Base-by-base conservation (phyloP, 176 grass and related monocot genomes). In the Guadua angustifolia region DNA sequence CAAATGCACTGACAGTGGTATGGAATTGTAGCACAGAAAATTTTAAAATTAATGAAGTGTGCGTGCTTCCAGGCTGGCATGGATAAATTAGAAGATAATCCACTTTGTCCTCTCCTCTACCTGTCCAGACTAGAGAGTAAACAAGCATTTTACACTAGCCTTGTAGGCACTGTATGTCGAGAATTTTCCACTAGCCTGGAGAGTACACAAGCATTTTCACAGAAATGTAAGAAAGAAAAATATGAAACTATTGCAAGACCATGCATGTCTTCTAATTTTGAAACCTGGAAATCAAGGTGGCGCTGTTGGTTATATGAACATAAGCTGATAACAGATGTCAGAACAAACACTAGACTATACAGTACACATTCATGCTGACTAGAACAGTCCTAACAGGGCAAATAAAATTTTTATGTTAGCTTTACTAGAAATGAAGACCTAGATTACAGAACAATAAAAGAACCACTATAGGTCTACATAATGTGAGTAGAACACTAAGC, bases 271-370 rank as follows among this genome's bases (percentile, higher is more conserved):
- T 25, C 43, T 66, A 43, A 46, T 74, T 10, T 24, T 58, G 18
- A 74, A 16, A 25, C 56, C 26, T 39, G 51, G 59, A 43, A 84
- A 79, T 68, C 25, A 75, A 87, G 42, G 70, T 47, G 78, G 68
- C 22, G 17, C 14, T 36, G 32, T 68, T 75, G 19, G 6, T 55
- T 70, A 43, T 45, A 57, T 86, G 59, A 60, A 64, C 43, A 51
- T 55, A 73, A 83, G n/a, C 2, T 71, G 33, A 77, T 53, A 75
- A 63, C 36, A 82, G 6, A 75, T 50, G 8, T 47, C 58, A 68
- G 62, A 75, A 83, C 56, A 64, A 45, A 51, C 36, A 62, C 32
- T 78, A 57, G 4, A 78, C 46, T 73, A 82, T 40, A 66, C 22
- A 51, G 50, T 56, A 79, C 42, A 89, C 22, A 61, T 3, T 29